Evolutionary conservation across 1,139 yeast species (phyloP).

Genomic region (Yamadazyma membranifaciens): DNA sequence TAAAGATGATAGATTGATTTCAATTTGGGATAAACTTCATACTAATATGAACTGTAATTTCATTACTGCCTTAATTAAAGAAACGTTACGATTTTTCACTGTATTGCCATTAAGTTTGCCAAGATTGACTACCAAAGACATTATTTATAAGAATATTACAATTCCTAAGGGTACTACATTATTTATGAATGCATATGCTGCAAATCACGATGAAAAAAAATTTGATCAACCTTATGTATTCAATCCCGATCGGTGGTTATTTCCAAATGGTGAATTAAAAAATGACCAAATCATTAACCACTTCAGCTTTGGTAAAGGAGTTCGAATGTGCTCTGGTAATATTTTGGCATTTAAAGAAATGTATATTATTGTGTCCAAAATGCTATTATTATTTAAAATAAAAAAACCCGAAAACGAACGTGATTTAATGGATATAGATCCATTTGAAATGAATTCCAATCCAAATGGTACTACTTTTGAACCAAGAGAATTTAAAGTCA

Average conservation of each 20-base stretch:
- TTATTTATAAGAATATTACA: constrained; percentile 32
- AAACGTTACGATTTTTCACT: constrained; percentile 60
- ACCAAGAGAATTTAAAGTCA: constrained; percentile 45
- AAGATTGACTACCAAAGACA: constrained; percentile 52
- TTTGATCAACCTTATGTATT: constrained; percentile 54
- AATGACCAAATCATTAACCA: constrained; percentile 34
- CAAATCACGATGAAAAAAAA: constrained; percentile 56
- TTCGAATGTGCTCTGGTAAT: constrained; percentile 68
- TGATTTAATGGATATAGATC: constrained; percentile 43
- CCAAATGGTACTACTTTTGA: constrained; percentile 63
- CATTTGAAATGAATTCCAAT: constrained; percentile 45
- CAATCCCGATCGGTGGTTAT: constrained; percentile 59
- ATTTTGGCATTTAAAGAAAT: constrained; percentile 62
- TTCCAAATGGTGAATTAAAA: constrained; percentile 19
- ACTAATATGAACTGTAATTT: constrained; percentile 41
- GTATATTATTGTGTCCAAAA: constrained; percentile 40
- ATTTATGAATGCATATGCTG: constrained; percentile 69
- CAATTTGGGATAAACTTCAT: constrained; percentile 50
- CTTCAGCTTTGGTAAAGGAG: constrained; percentile 68
- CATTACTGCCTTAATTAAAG: constrained; percentile 58
- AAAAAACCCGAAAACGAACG: constrained; percentile 32
- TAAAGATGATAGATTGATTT: constrained; percentile 19
- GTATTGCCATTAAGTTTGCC: constrained; percentile 71
- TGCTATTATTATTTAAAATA: constrained; percentile 37
- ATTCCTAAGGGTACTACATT: constrained; percentile 59